These are phyloP conservation scores for Sonneratia caseolaris DNA, from an alignment of 345 rosid species.

Conservation along the genomic window DNA sequence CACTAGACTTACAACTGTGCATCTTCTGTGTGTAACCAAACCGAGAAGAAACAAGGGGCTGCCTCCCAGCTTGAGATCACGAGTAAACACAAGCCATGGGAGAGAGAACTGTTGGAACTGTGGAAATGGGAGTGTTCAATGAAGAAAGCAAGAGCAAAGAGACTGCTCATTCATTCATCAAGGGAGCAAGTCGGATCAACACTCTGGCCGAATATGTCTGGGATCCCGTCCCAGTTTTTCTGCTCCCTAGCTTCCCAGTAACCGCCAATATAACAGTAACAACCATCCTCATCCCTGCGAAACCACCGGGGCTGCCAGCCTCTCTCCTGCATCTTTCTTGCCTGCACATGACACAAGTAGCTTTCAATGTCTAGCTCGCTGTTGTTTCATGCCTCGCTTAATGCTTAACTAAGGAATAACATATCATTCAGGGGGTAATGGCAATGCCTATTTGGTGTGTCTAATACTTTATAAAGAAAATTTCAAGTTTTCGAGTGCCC, in stretches of 20 bases:
- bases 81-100: neutral
- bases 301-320: conserved; percentile 99
- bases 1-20: neutral
- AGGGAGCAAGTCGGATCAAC: conserved; percentile 16
- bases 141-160: neutral
- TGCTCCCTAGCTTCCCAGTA: conserved; percentile 91
- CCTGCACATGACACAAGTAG: conserved; percentile 30
- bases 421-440: neutral
- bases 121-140: neutral
- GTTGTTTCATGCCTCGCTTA: neutral
- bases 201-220: conserved; percentile 69
- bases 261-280: conserved; percentile 70
- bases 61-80: neutral
- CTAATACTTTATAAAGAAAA: neutral
- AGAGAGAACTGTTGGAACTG: neutral
- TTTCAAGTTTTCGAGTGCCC: neutral
- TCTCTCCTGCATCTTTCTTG: conserved; percentile 91
- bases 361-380: neutral
- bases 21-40: neutral
- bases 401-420: neutral
- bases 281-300: conserved; percentile 69
- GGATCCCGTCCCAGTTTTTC: conserved; percentile 55
- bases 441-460: neutral
- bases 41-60: neutral
- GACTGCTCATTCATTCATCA: conserved; percentile 19